Evolutionary conservation across 345 rosid genomes (phyloP).

Genomic region (Eucalyptus regnans): DNA sequence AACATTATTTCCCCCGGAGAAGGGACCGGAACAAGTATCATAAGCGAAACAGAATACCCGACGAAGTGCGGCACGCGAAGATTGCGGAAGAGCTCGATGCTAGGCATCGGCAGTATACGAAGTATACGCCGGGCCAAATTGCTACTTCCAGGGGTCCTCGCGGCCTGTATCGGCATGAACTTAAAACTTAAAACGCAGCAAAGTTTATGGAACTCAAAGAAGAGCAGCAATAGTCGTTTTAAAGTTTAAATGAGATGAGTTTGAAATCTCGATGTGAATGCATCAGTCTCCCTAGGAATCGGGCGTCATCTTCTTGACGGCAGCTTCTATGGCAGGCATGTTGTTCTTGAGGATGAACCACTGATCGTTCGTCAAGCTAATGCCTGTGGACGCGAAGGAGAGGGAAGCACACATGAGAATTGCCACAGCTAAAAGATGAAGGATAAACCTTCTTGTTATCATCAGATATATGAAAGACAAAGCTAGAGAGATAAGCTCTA

Average conservation of each 20-base stretch:
- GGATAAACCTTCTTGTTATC: background rate
- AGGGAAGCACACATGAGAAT: background rate
- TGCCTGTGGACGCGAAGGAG: background rate
- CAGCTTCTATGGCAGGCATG: background rate
- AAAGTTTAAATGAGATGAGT: background rate
- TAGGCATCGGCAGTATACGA: background rate
- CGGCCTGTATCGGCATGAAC: background rate
- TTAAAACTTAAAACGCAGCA: background rate
- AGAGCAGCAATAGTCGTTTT: background rate
- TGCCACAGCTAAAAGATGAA: background rate
- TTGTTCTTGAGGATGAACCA: background rate
- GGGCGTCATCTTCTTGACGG: background rate
- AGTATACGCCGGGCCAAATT: background rate
- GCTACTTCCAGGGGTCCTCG: background rate
- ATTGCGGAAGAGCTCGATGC: background rate
- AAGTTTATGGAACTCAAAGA: background rate
- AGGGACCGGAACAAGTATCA: background rate
- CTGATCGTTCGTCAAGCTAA: background rate
- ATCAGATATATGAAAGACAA: background rate
- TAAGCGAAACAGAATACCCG: background rate
- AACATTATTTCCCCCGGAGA: background rate
- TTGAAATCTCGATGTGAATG: background rate
- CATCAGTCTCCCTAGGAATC: background rate
- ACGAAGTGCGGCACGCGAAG: background rate
- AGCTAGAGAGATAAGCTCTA: background rate